Base-by-base conservation (phyloP, 2,329 filamentous ascomycete species). In the Stagonosporopsis cucurbitacearum region DNA sequence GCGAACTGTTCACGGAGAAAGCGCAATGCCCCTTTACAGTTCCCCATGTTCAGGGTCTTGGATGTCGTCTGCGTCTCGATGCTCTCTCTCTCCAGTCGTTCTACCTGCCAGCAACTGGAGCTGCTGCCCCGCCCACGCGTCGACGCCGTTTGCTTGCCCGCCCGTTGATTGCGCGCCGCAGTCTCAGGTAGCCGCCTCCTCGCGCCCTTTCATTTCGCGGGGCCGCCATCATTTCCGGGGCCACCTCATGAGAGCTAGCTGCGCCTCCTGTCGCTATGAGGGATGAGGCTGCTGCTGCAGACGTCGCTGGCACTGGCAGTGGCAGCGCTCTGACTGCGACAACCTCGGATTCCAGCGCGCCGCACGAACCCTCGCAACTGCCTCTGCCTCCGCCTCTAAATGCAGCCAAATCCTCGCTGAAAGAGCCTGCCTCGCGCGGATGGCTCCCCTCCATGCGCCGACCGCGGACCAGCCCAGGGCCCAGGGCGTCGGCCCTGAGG, bases 391-490 rank as follows among this genome's bases (percentile, higher is more conserved):
- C 50, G 19, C 41, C 53, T 25, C 59, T 66, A 15, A 61, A 55
- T 39, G 58, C 63, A 26, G 50, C 54, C 37, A 62, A 46, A 50
- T 51, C 58, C 37, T 52, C 63, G 20, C 54, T 61, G 23, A 61
- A 55, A 32, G 50, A 62, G 59, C 62, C 66, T 44, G 50, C 67
- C n/a, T 62, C 71, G 58, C 73, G 72, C 44, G 70, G 57, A 55
- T 76, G 74, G 74, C 71, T 75, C 44, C 71, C 63, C 64, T 68
- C 65, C 54, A 68, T 74, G 28, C 73, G 73, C 47, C 70, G 74
- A 2, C 74, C 74, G 26, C 69, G 66, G 59, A 75, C 74, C 19
- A 73, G 72, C 30, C 73, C 73, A 39, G 73, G 69, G 9, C 74
- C 74, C 17, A 66, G 68, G 52, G 60, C 72, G 3, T 69, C 66